Evolutionary conservation across 768 basidiomycete genomes (phyloP), one percentile per base, ranked within the genome.

Genomic region (Glaciozyma antarctica): DNA sequence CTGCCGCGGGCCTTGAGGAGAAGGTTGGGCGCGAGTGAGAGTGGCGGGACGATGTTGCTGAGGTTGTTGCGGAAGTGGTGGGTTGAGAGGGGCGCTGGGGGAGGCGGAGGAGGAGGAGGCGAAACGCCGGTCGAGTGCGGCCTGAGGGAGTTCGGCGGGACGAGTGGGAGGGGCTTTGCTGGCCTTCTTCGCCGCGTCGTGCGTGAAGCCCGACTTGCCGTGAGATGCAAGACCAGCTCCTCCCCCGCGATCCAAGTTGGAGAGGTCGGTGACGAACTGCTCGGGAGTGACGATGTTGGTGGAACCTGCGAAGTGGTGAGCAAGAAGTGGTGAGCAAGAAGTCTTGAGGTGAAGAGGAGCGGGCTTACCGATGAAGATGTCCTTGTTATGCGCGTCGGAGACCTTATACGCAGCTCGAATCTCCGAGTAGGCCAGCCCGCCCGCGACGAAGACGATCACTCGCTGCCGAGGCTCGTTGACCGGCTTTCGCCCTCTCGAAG

Each of bases 401-500:
- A 94, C 80, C 58, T 85, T 81, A 74, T 97, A 98, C 54, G 84
- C 86, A 73, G 91, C 85, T 65, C 94, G 82, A 77, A 93, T 86
- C 77, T 99, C 95, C 0, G 92, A 94, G 75, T 91, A 92, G 2
- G 95, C 93, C 82, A 93, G 86, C 3, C 95, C 95, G 44, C 95
- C 95, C 19, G 89, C 88, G 28, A 97, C 81, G 76, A 98, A 98
- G 22, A 97, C 83, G 44, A 99, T 81, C 19, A 95, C 73, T 34
- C 94, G 82, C 76, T 90, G 87, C 64, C 72, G 76, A 4, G 76
- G 75, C 58, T 79, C 78, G 34, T 82, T 80, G 44, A 86, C 79
- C 78, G 76, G 82, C 34, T 73, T 73, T 51, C 63, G 63, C 22
- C 62, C 64, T 0, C 62, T 63, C 16, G 64, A 45, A 1, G 62